Conservation (phyloP, 257 asterid genomes). For the Vinca minor region DNA sequence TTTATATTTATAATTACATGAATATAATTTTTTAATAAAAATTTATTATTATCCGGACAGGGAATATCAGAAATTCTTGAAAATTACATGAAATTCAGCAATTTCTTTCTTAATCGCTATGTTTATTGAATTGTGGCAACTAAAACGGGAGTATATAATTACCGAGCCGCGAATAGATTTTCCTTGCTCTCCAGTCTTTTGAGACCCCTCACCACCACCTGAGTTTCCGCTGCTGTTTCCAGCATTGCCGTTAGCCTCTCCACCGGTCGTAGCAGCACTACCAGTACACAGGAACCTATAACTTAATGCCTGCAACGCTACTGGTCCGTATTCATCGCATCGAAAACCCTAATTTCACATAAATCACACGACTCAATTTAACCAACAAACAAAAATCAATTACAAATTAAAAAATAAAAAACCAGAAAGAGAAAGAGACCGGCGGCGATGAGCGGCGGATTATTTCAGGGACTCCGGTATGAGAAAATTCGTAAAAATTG, state of each 20-base stretch:
- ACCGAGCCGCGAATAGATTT: slow-evolving; percentile 73
- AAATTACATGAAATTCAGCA: no score
- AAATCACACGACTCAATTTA: background rate
- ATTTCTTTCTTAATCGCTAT: no score
- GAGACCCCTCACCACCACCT: slow-evolving; percentile 40
- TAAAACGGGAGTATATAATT: slow-evolving; percentile 8
- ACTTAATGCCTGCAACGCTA: background rate
- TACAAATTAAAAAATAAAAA: background rate
- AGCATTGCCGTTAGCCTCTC: slow-evolving; percentile 27
- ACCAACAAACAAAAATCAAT: background rate
- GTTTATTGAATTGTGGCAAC: no score
- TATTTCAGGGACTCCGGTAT: background rate
- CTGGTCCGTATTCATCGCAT: slow-evolving; percentile 3
- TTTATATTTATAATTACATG: no score
- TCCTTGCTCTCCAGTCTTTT: slow-evolving; percentile 44
- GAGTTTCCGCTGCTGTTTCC: no score
- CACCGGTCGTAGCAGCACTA: slow-evolving; percentile 18
- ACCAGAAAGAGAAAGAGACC: slow-evolving; percentile 5
- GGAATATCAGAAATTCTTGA: no score
- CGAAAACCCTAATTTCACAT: slow-evolving; percentile 6
- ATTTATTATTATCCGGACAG: no score
- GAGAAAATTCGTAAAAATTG: background rate
- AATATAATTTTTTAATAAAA: no score
- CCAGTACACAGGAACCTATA: slow-evolving; percentile 35
- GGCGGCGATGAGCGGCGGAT: background rate